Conservation (phyloP, 805 yeast species). For the Metschnikowia koreensis region DNA sequence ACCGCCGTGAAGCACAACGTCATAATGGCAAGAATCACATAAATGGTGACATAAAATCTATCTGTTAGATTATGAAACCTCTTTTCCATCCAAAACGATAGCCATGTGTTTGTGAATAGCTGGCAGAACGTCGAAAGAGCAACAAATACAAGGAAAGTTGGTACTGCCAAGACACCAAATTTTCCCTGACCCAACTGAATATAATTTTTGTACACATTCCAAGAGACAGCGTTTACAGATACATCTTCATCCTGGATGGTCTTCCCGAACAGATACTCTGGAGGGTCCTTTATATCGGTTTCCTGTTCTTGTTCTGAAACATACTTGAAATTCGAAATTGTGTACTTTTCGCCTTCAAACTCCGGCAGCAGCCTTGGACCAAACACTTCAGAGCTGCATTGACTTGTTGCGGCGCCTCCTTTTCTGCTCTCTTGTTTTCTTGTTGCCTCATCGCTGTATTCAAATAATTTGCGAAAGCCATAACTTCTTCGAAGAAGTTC, state of each 20-base stretch:
- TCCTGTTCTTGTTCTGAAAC: too few species aligned
- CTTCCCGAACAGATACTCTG: background rate
- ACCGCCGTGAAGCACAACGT: constrained; percentile 42
- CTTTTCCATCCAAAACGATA: constrained; percentile 73
- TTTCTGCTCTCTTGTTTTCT: constrained; percentile 19
- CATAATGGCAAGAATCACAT: constrained; percentile 58
- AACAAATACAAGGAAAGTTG: constrained; percentile 19
- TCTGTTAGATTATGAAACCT: constrained; percentile 47
- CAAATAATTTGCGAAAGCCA: constrained; percentile 40
- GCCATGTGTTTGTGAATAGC: constrained; percentile 70
- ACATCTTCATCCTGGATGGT: constrained; percentile 8
- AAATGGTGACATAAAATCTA: constrained; percentile 71
- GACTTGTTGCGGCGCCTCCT: constrained; percentile 17
- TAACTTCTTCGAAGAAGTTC: constrained; percentile 46
- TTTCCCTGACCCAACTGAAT: constrained; percentile 30
- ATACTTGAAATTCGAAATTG: too few species aligned
- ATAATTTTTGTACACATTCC: constrained; percentile 33
- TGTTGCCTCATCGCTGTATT: constrained; percentile 28
- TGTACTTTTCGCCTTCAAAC: too few species aligned
- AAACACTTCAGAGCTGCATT: constrained; percentile 9
- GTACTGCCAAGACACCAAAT: constrained; percentile 22
- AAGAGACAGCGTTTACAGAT: constrained; percentile 27
- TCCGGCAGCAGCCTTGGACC: too few species aligned
- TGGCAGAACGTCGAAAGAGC: constrained; percentile 48
- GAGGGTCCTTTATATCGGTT: background rate